phyloP scores from a whole-genome alignment of 1,284 basidiomycete genomes.

The Austroboletus novae-zelandiae region DNA sequence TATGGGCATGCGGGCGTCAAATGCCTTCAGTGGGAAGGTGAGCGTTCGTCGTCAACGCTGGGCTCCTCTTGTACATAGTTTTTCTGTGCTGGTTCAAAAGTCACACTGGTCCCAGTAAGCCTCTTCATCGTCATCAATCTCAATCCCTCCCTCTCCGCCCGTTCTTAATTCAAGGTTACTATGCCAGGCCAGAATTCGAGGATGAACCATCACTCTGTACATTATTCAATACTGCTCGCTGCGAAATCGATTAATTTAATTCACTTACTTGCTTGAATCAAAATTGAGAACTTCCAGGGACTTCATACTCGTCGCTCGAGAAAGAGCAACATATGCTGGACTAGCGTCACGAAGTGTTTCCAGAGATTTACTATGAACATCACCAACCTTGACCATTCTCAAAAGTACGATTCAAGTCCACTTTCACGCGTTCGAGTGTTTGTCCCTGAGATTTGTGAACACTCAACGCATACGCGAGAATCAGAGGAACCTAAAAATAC shows the following conservation, averaged over 20 bases:
- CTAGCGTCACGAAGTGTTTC: slow-evolving; percentile 7
- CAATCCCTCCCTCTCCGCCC: slow-evolving; percentile 11
- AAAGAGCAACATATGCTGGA: slow-evolving; percentile 90
- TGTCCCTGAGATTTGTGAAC: slow-evolving; percentile 89
- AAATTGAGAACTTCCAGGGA: slow-evolving; percentile 85
- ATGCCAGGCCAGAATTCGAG: slow-evolving; percentile 35
- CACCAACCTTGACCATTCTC: slow-evolving; percentile 75
- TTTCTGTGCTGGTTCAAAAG: too few relatives aligned
- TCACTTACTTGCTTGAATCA: slow-evolving; percentile 62
- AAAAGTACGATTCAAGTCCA: slow-evolving; percentile 65
- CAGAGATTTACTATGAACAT: not conserved
- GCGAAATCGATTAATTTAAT: not conserved
- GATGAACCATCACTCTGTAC: slow-evolving; percentile 49
- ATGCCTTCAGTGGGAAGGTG: too few relatives aligned
- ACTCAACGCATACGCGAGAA: slow-evolving; percentile 79
- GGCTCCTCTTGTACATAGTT: too few relatives aligned
- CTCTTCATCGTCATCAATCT: slow-evolving; percentile 16
- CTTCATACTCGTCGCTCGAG: slow-evolving; percentile 83
- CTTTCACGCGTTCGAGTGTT: slow-evolving; percentile 74
- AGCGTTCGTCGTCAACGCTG: too few relatives aligned
- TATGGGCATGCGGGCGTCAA: too few relatives aligned
- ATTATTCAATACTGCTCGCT: not conserved
- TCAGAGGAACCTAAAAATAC: slow-evolving; percentile 64
- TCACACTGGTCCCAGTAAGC: too few relatives aligned
- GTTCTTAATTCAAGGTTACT: slow-evolving; percentile 23